Evolutionary conservation across 2,329 filamentous ascomycete species (phyloP), one percentile per base, ranked within the genome.

Genomic region (Pyricularia pennisetigena): DNA sequence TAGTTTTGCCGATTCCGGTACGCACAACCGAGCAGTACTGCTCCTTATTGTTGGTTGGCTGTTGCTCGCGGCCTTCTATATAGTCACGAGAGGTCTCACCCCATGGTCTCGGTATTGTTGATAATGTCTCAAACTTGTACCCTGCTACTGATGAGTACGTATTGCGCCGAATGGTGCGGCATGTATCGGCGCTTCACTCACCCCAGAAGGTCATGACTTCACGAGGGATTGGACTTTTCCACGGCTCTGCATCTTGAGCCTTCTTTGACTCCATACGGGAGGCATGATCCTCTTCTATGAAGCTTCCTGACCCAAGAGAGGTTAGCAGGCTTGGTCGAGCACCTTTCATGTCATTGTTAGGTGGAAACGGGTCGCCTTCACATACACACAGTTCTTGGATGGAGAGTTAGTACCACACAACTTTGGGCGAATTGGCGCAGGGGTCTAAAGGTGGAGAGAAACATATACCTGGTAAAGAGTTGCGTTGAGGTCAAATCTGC

Each of bases 1-100:
- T 83, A 0, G 87, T 85, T 65, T 86, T 86, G 1, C 94, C 94
- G 68, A 99, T 90, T 0, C 92, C 92, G 0, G 94, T 98, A 54
- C 89, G 88, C 0, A 97, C 94, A 24, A 99, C 87, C 2, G 94
- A 97, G 80, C 95, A 99, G 81, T 98, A 98, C 75, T 99, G 95
- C 0, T 92, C 90, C 74, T 93, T 88, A 77, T 98, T 99, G 77
- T 90, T 94, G 66, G 97, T 94, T 9, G 89, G 74, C 68, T 90
- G 82, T 2, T 87, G 77, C 62, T 91, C 87, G 30, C 95, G 88
- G 68, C 79, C 81, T 75, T 97, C 94, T 71, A 99, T 97, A 69
- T 89, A 87, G 0, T 91, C 89, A 68, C 92, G 86, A 0, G 88
- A 81, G 0, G 87, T 90, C 68, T 90, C 86, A 68, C 85, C 88